Evolutionary conservation across 1,139 yeast genomes (phyloP).

Genomic region (Yamadazyma conglobata): DNA sequence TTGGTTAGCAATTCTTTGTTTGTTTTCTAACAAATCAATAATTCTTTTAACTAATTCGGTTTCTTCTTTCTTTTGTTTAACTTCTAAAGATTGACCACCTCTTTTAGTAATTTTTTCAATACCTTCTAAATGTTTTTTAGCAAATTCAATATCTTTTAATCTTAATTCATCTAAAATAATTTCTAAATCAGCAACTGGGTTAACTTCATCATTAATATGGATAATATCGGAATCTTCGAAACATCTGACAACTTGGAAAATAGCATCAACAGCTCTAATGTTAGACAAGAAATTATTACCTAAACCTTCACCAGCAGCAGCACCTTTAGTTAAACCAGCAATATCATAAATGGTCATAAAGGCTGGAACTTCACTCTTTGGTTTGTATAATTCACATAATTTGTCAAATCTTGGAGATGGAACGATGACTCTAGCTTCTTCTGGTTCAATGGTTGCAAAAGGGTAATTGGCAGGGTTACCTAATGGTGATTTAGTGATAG

Average conservation of each 20-base stretch:
- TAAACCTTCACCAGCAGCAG: slow-evolving; percentile 95
- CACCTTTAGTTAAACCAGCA: slow-evolving; percentile 98
- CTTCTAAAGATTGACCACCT: slow-evolving; percentile 96
- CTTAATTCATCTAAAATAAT: slow-evolving; percentile 90
- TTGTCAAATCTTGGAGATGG: slow-evolving; percentile 89
- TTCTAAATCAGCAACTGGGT: slow-evolving; percentile 93
- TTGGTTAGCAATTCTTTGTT: slow-evolving; percentile 89
- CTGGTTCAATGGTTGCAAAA: slow-evolving; percentile 98
- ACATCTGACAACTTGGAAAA: slow-evolving; percentile 96
- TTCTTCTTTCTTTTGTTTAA: slow-evolving; percentile 92
- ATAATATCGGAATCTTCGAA: slow-evolving; percentile 98
- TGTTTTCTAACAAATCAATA: slow-evolving; percentile 71
- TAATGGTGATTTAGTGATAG: slow-evolving; percentile 82
- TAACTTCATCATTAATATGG: slow-evolving; percentile 97
- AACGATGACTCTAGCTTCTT: slow-evolving; percentile 95
- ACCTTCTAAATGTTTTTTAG: slow-evolving; percentile 83
- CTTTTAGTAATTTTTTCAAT: slow-evolving; percentile 83
- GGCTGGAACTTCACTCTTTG: slow-evolving; percentile 88
- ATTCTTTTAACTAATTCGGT: slow-evolving; percentile 75
- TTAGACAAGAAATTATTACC: slow-evolving; percentile 98
- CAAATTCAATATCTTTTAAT: slow-evolving; percentile 94
- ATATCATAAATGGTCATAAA: slow-evolving; percentile 91
- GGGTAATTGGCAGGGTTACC: slow-evolving; percentile 99
- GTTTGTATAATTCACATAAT: slow-evolving; percentile 70
- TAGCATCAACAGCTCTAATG: slow-evolving; percentile 97